Base-by-base conservation (phyloP, 305 asterid species). In the Fraxinus dipetala region DNA sequence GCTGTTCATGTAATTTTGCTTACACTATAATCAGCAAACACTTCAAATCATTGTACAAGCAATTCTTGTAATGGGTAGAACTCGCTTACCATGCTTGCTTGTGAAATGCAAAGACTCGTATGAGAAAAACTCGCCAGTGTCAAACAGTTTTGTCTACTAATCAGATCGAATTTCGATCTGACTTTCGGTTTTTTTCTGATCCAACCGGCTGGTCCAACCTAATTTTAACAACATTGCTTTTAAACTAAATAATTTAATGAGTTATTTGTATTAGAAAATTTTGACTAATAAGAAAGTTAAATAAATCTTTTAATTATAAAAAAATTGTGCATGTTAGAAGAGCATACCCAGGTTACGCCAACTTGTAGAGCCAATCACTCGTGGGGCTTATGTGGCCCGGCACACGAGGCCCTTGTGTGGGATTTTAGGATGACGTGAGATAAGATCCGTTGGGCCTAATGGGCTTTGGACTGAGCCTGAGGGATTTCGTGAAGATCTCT, bases 361-460 rank as follows among this genome's bases (percentile, higher is more conserved):
- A 38, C 5, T 43, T 10, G n/a, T 11, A 43, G 51, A 43, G 51
- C 72, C 32, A 73, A 69, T 72, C 48, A 75, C 77, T 79, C 72
- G 85, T 81, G 87, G 89, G 84, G 85, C 78, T 65, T 26, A 77
- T 31, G 90, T 87, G 94, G 92, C 91, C 91, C 89, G 85, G 92
- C 92, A 88, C 94, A 91, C 97, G 87, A 88, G 89, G 80, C 82
- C 80, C 82, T 91, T 88, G 95, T 72, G 79, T 82, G 63, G 1
- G 0, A 35, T 51, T 51, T 45, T 4, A 54, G 13, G 69, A 18
- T 88, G 87, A 87, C 88, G 91, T 86, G 48, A 56, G 2, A 3
- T 8, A 16, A 56, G 85, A 83, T 78, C 83, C 54, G n/a, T 31
- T 81, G 88, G 88, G 86, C 81, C 85, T 83, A 43, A 74, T 61